Conservation (phyloP, 2,329 filamentous ascomycete species). For the Arachnopeziza araneosa region DNA sequence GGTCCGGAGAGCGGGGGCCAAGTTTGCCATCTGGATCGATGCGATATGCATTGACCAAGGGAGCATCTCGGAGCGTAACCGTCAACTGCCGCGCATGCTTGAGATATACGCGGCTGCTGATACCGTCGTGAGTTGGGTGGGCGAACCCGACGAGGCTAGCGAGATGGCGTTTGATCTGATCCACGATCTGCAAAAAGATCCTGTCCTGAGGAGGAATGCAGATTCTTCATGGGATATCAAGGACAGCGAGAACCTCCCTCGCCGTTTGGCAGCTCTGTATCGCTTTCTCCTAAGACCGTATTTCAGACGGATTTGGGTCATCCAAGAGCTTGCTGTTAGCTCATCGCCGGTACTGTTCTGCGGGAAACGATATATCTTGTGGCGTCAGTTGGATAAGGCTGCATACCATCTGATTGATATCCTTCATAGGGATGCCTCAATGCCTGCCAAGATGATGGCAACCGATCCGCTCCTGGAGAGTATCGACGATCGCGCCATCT, state of each 20-base stretch:
- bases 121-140: neutral
- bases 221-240: neutral
- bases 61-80: no score
- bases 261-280: conserved; percentile 8
- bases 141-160: conserved; percentile 5
- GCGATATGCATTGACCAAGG: no score
- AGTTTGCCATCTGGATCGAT: neutral
- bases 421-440: neutral
- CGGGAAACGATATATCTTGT: neutral
- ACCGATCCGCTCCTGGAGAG: neutral
- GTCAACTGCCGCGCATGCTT: no score
- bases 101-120: no score
- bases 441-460: conserved; percentile 5
- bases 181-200: no score
- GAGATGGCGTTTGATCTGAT: conserved; percentile 5
- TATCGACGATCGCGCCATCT: conserved; percentile 3
- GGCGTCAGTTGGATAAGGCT: no score
- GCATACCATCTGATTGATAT: no score
- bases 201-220: no score
- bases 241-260: conserved; percentile 1
- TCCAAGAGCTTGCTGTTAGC: conserved; percentile 29
- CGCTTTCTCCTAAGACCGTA: conserved; percentile 8
- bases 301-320: conserved; percentile 32
- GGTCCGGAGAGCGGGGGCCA: no score
- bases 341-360: neutral